Evolutionary conservation across 176 grass and related monocot genomes (phyloP).

Genomic region (Oryza meridionalis): DNA sequence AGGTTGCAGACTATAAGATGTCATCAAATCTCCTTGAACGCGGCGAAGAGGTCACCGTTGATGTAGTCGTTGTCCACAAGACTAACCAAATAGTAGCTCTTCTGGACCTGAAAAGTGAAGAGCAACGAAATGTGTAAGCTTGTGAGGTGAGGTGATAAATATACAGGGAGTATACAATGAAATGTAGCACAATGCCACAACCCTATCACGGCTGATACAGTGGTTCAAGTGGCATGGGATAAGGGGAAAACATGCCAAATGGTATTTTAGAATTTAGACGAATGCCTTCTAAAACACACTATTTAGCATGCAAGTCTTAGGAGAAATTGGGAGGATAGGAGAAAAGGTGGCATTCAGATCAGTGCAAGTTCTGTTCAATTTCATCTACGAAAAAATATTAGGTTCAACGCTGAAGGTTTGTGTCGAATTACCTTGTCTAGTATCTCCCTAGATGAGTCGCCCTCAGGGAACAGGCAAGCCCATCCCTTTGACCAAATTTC

Average conservation of each 20-base stretch:
- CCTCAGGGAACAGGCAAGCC: conserved; percentile 66
- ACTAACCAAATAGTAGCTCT: conserved; percentile 70
- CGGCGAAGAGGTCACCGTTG: conserved; percentile 69
- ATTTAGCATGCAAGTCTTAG: not conserved
- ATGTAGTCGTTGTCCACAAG: conserved; percentile 88
- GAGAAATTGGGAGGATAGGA: no score
- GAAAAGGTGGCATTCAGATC: no score
- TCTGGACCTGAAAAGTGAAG: conserved; percentile 58
- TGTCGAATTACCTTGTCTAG: conserved; percentile 66
- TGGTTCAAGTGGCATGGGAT: not conserved
- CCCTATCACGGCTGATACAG: not conserved
- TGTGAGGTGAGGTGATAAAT: not conserved
- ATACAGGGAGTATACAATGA: not conserved
- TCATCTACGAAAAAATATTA: not conserved
- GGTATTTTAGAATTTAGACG: not conserved
- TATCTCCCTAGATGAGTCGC: conserved; percentile 64
- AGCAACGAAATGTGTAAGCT: not conserved
- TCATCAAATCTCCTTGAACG: conserved; percentile 64
- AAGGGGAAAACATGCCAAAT: not conserved
- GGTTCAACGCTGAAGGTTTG: not conserved
- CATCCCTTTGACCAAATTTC: conserved; percentile 80
- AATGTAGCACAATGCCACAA: not conserved
- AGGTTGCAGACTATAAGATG: not conserved
- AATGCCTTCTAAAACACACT: not conserved
- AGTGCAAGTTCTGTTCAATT: not conserved